Base-by-base conservation (phyloP, 2,329 filamentous ascomycete genomes). In the Fusarium ambrosium region DNA sequence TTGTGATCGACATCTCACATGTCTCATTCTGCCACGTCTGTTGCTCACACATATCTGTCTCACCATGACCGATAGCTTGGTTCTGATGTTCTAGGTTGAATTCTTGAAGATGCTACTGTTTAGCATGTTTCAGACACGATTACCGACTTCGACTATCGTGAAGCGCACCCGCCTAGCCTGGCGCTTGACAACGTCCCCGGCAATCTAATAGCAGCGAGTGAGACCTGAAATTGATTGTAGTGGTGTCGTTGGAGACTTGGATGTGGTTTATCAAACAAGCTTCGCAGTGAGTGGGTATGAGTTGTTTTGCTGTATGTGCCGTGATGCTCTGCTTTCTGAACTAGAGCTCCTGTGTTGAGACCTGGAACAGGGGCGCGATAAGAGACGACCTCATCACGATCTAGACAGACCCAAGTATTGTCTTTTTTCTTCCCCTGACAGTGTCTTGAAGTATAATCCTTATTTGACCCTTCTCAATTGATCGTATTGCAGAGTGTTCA, bases 391-490 rank as follows among this genome's bases (percentile, higher is more conserved):
- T 53, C 10, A n/a, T 53, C 18, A n/a, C 9, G 16, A 32, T n/a
- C 9, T 53, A n/a, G 48, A 18, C 6, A 53, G 48, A 13, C 24
- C 24, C 18, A 27, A 29, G 16, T 7, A n/a, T 29, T 53, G 8
- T 29, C 24, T 9, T 6, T 51, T 29, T 4, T 11, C 24, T 51
- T 51, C 5, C 22, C 8, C 24, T 45, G 13, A 22, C 20, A 14
- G n/a, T 45, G 6, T 20, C 11, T 14, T 45, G 41, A 45, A 45
- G 20, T 20, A 22, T 7, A 8, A 22, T 13, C 20, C 43, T 24
- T 45, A 24, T 45, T 45, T 24, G 22, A 3, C 13, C 4, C 91
- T 80, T 91, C 90, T 82, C 91, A 89, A 87, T 88, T 89, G 1
- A 87, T 88, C 1, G 86, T 88, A 4, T 81, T 92, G n/a, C 87